Base-by-base conservation (phyloP, 208 protist genomes). In the Trypanosoma scelopori region DNA sequence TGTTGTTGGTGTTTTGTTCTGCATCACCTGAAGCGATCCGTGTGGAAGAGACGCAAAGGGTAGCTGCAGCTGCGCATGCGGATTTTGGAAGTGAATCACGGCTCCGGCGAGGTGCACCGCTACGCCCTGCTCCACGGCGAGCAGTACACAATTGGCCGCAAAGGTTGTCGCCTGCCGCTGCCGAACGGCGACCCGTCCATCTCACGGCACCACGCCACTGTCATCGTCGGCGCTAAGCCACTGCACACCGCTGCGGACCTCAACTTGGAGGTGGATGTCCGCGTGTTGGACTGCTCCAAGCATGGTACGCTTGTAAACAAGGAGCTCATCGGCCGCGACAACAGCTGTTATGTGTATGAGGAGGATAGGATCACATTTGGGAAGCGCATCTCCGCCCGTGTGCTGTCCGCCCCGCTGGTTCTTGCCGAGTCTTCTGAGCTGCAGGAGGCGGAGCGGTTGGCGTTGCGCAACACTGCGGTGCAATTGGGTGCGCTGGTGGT, bases 321-420 rank as follows among this genome's bases (percentile, higher is more conserved):
- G n/a, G 85, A 92, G 70, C 76, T 71, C n/a, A 59, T 92, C 11
- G 80, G 78, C 20, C 78, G 72, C 32, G 78, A 81, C 46, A 87
- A 78, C 55, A 52, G 66, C 4, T 57, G 82, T 13, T 82, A 82
- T 58, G 39, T 92, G 6, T 86, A 87, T 52, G 60, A 74, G 1
- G 85, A 85, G 55, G 85, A 89, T 45, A 71, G 47, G 47, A 81
- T 92, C 27, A 84, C 76, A 5, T 81, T 92, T 63, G 85, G 85
- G 1, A 67, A 81, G 35, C 78, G 78, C 30, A 76, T 89, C 20
- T 81, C 85, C 23, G 85, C 79, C 4, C 71, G 74, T 9, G 65
- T 92, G 39, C 65, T 81, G n/a, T 73, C 71, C 13, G 64, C 86
- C 45, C 48, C 68, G 57, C 49, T 92, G 9, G 35, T 84, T 9